Conservation (phyloP, 192 early-diverging fungal genomes). For the Thoreauomyces humboldtii region DNA sequence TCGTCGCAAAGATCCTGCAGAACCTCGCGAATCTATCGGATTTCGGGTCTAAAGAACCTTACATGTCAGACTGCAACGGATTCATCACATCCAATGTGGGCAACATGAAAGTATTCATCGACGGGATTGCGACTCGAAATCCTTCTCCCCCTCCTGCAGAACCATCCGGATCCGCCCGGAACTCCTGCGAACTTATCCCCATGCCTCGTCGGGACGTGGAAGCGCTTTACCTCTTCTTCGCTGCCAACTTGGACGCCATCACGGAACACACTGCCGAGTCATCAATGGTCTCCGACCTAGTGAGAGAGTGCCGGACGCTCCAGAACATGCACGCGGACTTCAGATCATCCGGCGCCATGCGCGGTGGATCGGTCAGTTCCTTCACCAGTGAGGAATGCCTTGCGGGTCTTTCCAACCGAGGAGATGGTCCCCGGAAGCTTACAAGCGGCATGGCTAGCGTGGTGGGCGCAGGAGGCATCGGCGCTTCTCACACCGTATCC, state of each 20-base stretch:
- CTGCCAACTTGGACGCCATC: conserved; percentile 5
- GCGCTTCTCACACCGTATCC: no score
- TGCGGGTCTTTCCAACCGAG: background rate
- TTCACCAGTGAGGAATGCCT: background rate
- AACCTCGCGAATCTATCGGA: conserved; percentile 58
- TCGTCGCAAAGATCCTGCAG: conserved; percentile 60
- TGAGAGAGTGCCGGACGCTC: background rate
- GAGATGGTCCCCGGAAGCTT: background rate
- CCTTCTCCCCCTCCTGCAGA: background rate
- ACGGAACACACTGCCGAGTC: background rate
- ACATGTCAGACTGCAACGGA: conserved; percentile 53
- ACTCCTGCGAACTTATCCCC: background rate
- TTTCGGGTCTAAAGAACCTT: conserved; percentile 57
- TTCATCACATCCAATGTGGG: conserved; percentile 46
- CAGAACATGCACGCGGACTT: conserved; percentile 1
- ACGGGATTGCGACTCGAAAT: conserved; percentile 37
- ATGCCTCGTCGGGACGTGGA: conserved; percentile 7
- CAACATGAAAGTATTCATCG: conserved; percentile 51
- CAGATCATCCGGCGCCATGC: background rate
- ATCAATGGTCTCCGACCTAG: background rate
- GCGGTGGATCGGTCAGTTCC: background rate
- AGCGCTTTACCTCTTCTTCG: conserved; percentile 16
- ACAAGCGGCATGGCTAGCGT: background rate
- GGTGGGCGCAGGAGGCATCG: background rate
- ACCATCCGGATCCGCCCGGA: no score